phyloP scores from a whole-genome alignment of 306 rosid species.

The Sicyos baderoa region DNA sequence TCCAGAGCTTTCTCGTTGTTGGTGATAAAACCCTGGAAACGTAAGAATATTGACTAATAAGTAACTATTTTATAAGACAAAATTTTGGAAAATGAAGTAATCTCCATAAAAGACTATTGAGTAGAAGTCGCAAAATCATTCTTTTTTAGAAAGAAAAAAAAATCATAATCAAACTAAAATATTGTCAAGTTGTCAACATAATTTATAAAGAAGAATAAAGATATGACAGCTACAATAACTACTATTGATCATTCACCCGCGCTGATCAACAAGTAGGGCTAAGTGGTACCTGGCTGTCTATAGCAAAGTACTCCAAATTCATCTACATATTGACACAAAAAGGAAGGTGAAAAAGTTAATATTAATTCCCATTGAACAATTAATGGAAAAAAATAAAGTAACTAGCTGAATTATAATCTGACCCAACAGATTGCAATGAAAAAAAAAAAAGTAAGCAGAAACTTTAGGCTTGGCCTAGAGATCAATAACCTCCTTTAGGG shows the following conservation, averaged over 20 bases:
- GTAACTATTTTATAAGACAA: neutral
- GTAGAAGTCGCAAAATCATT: neutral
- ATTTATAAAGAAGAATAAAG: neutral
- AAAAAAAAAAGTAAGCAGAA: conserved; percentile 23
- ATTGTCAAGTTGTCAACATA: neutral
- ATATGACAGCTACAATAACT: neutral
- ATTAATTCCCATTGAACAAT: neutral
- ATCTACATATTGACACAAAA: conserved; percentile 57
- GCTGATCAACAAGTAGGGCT: conserved; percentile 10
- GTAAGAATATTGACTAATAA: conserved; percentile 16
- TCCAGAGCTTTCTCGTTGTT: conserved; percentile 83
- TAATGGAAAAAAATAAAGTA: neutral
- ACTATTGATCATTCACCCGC: conserved; percentile 15
- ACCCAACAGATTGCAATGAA: conserved; percentile 1
- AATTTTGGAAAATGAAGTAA: neutral
- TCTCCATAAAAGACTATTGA: neutral
- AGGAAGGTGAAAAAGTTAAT: conserved; percentile 13
- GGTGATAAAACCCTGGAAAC: conserved; percentile 72
- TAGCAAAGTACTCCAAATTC: conserved; percentile 94
- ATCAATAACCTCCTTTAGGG: conserved; percentile 67
- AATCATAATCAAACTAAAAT: neutral
- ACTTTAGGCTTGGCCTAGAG: conserved; percentile 19
- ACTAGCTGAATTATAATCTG: conserved; percentile 21
- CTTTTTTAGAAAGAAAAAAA: neutral
- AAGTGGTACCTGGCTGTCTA: conserved; percentile 78